Evolutionary conservation across 805 yeast species (phyloP).

Genomic region (Pichia ethanolica): DNA sequence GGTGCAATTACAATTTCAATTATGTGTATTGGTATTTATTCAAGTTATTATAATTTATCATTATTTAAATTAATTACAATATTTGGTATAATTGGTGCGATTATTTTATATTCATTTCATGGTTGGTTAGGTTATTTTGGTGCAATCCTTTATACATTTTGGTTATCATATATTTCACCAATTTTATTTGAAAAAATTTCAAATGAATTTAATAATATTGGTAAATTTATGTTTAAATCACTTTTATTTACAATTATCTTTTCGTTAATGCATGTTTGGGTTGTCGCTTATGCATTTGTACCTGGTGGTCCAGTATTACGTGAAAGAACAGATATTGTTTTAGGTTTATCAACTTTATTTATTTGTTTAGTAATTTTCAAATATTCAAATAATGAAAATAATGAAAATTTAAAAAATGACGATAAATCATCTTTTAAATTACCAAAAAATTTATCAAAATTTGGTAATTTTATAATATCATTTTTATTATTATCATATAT

Average conservation of each 20-base stretch:
- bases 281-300: constrained; percentile 96
- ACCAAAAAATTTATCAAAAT: constrained; percentile 9
- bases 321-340: constrained; percentile 77
- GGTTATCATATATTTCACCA: constrained; percentile 57
- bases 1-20: constrained; percentile 60
- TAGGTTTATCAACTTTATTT: constrained; percentile 46
- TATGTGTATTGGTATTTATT: constrained; percentile 49
- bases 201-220: constrained; percentile 38
- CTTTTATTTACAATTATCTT: constrained; percentile 45
- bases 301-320: constrained; percentile 87
- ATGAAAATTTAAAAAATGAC: no score
- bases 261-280: constrained; percentile 86
- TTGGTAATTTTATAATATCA: constrained; percentile 23
- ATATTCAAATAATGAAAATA: neutral
- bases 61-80: constrained; percentile 14
- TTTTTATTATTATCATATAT: constrained; percentile 40
- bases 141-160: constrained; percentile 53
- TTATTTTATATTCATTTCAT: constrained; percentile 39
- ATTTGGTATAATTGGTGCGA: constrained; percentile 43
- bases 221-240: constrained; percentile 42
- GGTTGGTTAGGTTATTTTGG: constrained; percentile 77
- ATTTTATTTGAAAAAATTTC: constrained; percentile 44
- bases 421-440: neutral
- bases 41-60: constrained; percentile 32
- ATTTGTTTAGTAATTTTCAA: constrained; percentile 44